Evolutionary conservation across 257 asterid genomes (phyloP).

Genomic region (Primulina huaijiensis): DNA sequence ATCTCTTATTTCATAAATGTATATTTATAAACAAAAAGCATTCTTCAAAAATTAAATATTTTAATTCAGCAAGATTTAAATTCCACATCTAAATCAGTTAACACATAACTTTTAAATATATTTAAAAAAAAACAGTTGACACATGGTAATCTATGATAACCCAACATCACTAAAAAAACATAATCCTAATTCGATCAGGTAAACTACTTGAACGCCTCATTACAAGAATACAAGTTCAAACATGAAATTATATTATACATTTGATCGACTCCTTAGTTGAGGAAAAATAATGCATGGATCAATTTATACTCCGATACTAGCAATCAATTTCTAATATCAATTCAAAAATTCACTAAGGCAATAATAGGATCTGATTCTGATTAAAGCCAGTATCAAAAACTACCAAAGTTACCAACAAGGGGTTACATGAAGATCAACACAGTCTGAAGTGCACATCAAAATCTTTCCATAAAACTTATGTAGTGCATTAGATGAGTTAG

Average conservation of each 20-base stretch:
- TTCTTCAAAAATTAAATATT: neutral
- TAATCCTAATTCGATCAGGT: neutral
- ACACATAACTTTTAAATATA: no score
- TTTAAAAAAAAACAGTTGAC: neutral
- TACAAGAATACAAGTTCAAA: neutral
- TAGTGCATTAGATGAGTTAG: neutral
- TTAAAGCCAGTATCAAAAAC: neutral
- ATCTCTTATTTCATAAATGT: neutral
- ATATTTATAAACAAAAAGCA: no score
- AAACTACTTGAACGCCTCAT: neutral
- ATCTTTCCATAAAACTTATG: slow-evolving; percentile 9
- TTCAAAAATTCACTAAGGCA: neutral
- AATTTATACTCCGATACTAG: neutral
- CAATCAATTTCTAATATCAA: neutral
- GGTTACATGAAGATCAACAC: neutral
- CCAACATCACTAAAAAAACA: no score
- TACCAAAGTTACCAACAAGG: neutral
- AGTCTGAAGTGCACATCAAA: neutral
- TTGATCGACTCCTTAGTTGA: neutral
- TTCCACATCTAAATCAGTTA: neutral
- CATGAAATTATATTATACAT: no score
- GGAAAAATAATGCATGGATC: neutral
- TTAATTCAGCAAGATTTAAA: neutral
- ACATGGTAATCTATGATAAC: neutral
- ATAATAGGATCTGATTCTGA: neutral